Base-by-base conservation (phyloP, 1,284 basidiomycete species). In the Vanrija pseudolonga region DNA sequence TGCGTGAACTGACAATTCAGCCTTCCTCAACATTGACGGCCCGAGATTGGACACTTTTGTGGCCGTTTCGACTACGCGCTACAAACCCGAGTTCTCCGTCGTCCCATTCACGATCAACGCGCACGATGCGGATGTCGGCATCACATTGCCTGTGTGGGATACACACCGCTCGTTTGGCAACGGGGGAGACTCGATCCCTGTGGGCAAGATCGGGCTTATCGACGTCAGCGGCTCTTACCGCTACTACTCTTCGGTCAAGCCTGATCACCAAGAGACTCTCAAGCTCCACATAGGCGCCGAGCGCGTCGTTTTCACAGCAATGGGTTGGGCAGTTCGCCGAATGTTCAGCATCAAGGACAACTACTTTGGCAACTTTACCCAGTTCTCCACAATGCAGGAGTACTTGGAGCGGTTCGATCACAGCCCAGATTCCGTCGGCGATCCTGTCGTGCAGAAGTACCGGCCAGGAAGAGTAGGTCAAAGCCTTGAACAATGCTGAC, bases 321-420 rank as follows among this genome's bases (percentile, higher is more conserved):
- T 91, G 46, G 92, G 91, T 18, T 95, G 91, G 90, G 85, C 85
- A 0, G 82, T 93, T 53, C 84, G 92, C 32, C 85, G 90, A 65
- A 80, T 93, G 62, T 88, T 97, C 84, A 84, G 87, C 45, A 68
- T 95, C 50, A 84, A 87, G 51, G 90, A 94, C 64, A 95, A 96
- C 71, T 96, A 96, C 72, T 85, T 95, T 53, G 93, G 93, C 18
- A 82, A 83, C 4, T 96, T 93, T 73, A 95, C 91, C 1, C 88
- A 93, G 64, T 96, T 92, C 67, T 85, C 85, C 7, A 94, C 90
- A 0, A 80, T 90, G 47, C 82, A 82, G 26, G 93, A 96, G 76
- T 93, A 89, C 68, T 77, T 91, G 49, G 83, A 85, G 51, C 87
- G 85, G 69, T 81, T 83, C 24, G 80, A 78, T 50, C 79, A 77